Evolutionary conservation across 306 rosid species (phyloP).

Genomic region (Vigna angularis): DNA sequence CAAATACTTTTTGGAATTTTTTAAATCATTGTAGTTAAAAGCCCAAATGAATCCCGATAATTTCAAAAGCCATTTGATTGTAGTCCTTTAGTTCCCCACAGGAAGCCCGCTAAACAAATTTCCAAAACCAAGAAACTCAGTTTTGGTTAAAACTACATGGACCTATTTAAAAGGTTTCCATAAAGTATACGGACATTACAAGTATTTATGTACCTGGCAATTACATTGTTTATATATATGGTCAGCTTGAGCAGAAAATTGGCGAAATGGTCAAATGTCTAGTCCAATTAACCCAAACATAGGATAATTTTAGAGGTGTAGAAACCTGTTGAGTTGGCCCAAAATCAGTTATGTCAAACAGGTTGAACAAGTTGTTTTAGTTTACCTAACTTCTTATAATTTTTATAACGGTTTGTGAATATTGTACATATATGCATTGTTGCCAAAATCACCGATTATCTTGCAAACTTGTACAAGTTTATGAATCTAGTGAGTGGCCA

Average conservation of each 20-base stretch:
- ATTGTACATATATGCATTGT: background rate
- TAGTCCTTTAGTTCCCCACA: background rate
- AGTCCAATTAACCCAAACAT: background rate
- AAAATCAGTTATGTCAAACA: background rate
- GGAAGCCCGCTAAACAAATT: background rate
- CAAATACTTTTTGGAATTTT: background rate
- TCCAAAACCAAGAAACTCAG: background rate
- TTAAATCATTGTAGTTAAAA: slow-evolving; percentile 3
- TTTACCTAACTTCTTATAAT: background rate
- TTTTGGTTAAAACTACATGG: background rate
- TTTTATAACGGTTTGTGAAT: background rate
- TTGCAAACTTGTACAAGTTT: too few relatives aligned
- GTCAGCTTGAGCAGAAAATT: too few relatives aligned
- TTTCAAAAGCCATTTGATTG: background rate
- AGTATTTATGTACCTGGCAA: too few relatives aligned
- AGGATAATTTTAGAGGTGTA: too few relatives aligned
- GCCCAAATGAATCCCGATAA: background rate
- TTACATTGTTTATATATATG: too few relatives aligned
- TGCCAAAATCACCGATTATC: too few relatives aligned
- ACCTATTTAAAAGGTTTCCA: background rate
- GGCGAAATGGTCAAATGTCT: too few relatives aligned
- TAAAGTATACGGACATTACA: too few relatives aligned
- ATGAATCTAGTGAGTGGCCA: too few relatives aligned
- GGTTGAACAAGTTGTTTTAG: background rate
- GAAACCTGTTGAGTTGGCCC: too few relatives aligned